Evolutionary conservation across 148 eudicot species (phyloP).

Genomic region (Camellia japonica): DNA sequence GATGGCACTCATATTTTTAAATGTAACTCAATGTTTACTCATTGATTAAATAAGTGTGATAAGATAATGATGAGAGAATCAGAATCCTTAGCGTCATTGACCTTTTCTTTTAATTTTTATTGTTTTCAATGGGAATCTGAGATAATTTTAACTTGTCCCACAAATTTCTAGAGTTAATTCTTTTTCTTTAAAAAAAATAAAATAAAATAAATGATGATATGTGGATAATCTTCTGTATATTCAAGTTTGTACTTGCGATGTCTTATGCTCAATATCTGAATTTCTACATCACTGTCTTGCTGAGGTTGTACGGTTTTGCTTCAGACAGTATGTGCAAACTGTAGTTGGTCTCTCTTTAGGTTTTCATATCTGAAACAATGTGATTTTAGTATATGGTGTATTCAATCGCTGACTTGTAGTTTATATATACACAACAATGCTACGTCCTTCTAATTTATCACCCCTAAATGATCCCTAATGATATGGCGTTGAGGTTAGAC

Average conservation of each 20-base stretch:
- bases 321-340: background rate
- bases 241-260: conserved; percentile 1
- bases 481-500: no score
- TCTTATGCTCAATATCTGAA: background rate
- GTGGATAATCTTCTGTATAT: background rate
- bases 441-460: no score
- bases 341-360: background rate
- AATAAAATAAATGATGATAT: background rate
- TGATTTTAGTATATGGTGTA: background rate
- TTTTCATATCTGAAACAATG: background rate
- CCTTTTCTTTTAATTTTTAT: background rate
- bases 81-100: background rate
- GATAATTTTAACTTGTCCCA: background rate
- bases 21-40: background rate
- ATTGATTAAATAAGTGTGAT: background rate
- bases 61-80: background rate
- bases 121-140: background rate
- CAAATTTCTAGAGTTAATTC: background rate
- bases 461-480: no score
- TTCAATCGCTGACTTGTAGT: background rate
- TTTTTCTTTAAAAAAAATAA: background rate
- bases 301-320: background rate
- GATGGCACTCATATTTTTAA: background rate
- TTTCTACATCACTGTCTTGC: background rate
- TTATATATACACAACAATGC: no score